These are phyloP conservation scores for Monilinia polystroma DNA, from an alignment of 2,329 filamentous ascomycete genomes.

Conservation along the genomic window DNA sequence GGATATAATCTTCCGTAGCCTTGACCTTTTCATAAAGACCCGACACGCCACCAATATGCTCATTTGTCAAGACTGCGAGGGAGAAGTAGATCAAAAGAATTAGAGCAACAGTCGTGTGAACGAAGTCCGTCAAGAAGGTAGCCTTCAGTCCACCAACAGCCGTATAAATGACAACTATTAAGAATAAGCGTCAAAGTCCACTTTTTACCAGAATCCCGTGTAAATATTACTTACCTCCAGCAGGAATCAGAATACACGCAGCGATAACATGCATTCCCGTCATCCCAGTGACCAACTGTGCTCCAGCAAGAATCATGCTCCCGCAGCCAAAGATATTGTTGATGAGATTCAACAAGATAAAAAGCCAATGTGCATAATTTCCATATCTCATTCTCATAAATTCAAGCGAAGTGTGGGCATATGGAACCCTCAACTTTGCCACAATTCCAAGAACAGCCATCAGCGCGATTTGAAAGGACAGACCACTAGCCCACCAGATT, in stretches of 20 bases:
- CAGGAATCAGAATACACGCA: slow-evolving; percentile 30
- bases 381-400: slow-evolving; percentile 51
- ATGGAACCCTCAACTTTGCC: slow-evolving; percentile 50
- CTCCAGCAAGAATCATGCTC: slow-evolving; percentile 48
- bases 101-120: slow-evolving; percentile 48
- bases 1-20: slow-evolving; percentile 45
- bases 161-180: slow-evolving; percentile 35
- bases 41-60: slow-evolving; percentile 44
- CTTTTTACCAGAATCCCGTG: too few species aligned
- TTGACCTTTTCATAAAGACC: slow-evolving; percentile 50
- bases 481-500: slow-evolving; percentile 57
- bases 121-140: slow-evolving; percentile 29
- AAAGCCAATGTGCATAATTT: slow-evolving; percentile 44
- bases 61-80: slow-evolving; percentile 45
- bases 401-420: slow-evolving; percentile 52
- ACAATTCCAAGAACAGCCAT: slow-evolving; percentile 51
- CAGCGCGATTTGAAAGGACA: slow-evolving; percentile 49
- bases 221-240: slow-evolving; percentile 28
- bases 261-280: slow-evolving; percentile 31
- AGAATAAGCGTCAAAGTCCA: not conserved
- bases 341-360: slow-evolving; percentile 45
- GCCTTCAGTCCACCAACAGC: slow-evolving; percentile 31
- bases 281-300: slow-evolving; percentile 40
- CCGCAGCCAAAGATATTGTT: slow-evolving; percentile 49
- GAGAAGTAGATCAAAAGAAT: slow-evolving; percentile 52